Percentiles rank a stretch among this genome's conserved stretches.
These are phyloP conservation scores for Mikania micrantha DNA, from an alignment of 129 eudicot species.

Conservation along the genomic window DNA sequence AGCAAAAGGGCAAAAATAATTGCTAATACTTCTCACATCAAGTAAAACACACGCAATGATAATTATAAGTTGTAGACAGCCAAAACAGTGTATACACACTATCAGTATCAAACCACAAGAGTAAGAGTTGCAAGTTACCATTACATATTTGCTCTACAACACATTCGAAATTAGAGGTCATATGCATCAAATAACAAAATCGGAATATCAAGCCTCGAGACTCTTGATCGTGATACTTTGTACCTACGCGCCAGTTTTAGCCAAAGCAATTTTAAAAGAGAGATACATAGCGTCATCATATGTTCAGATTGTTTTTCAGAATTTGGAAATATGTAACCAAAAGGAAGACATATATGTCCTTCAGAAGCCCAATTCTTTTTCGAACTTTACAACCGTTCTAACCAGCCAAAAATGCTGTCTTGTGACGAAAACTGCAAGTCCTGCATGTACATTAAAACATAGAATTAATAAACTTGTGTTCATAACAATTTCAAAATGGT, in stretches of 20 bases:
- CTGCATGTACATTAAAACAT: constrained; percentile 27
- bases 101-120: constrained; percentile 8
- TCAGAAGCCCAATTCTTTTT: constrained; percentile 3
- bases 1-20: neutral
- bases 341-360: neutral
- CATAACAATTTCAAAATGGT: neutral
- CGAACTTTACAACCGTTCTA: constrained; percentile 29
- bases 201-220: constrained; percentile 1
- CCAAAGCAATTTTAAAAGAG: constrained; percentile 6
- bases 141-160: constrained; percentile 3
- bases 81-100: neutral
- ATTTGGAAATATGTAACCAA: constrained; percentile 10
- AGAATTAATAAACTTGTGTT: neutral
- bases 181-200: neutral
- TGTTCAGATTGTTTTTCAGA: constrained; percentile 8
- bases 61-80: constrained; percentile 1
- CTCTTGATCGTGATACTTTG: neutral
- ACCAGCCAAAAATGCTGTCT: constrained; percentile 62
- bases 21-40: neutral
- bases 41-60: neutral
- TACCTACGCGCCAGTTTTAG: neutral
- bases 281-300: constrained; percentile 3
- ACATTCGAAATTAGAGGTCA: constrained; percentile 9
- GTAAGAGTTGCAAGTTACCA: constrained; percentile 16
- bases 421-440: constrained; percentile 68